Evolutionary conservation across 768 basidiomycete species (phyloP).

Genomic region (Leccinellum rugosiceps): DNA sequence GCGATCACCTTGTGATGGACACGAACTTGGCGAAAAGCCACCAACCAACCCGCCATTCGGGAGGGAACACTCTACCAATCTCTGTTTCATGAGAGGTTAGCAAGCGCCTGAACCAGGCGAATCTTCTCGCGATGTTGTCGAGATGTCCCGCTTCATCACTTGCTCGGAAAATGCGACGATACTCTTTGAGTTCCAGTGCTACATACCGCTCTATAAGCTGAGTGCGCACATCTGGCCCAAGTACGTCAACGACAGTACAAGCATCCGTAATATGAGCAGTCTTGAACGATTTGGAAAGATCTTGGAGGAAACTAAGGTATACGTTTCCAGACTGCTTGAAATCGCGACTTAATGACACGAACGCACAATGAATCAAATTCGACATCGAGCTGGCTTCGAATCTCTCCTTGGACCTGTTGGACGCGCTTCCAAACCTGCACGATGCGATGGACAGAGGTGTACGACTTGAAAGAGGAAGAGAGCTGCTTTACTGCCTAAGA

Average conservation of each 20-base stretch:
- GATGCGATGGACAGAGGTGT: constrained; percentile 72
- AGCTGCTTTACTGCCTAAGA: constrained; percentile 85
- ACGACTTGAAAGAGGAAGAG: constrained; percentile 74
- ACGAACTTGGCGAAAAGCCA: constrained; percentile 79
- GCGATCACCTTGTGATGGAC: constrained; percentile 78
- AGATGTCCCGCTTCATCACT: constrained; percentile 95
- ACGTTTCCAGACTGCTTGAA: neutral
- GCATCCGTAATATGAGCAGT: constrained; percentile 70
- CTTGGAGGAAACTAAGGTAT: constrained; percentile 71
- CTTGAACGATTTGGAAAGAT: constrained; percentile 64
- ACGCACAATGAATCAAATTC: constrained; percentile 93
- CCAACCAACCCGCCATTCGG: constrained; percentile 84
- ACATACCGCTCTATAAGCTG: constrained; percentile 88
- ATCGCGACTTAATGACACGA: neutral
- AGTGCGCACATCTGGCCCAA: constrained; percentile 78
- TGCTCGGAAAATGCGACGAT: constrained; percentile 90
- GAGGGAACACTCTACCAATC: constrained; percentile 77
- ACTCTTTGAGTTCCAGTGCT: constrained; percentile 88
- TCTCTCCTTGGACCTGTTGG: constrained; percentile 76
- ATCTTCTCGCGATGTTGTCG: constrained; percentile 90
- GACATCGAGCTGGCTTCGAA: constrained; percentile 76
- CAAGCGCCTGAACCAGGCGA: constrained; percentile 91
- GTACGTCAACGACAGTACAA: constrained; percentile 83
- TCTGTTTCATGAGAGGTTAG: constrained; percentile 87
- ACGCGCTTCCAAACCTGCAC: constrained; percentile 75